Conservation (phyloP, 176 grass and related monocot genomes). For the Lolium multiflorum region DNA sequence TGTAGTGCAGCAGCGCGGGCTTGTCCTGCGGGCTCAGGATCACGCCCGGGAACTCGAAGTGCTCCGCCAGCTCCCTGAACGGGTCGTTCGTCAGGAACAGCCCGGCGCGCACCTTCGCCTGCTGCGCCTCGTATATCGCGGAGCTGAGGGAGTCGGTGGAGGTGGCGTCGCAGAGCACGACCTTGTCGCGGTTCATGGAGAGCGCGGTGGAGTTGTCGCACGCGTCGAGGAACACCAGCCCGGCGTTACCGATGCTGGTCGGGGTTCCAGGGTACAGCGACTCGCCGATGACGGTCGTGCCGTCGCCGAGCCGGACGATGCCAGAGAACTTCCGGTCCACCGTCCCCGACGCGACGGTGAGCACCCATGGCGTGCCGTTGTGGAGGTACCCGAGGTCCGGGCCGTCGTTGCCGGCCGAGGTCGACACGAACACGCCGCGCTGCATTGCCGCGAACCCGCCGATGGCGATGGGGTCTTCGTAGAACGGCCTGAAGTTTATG, state of each 20-base stretch:
- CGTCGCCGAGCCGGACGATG: conserved; percentile 55
- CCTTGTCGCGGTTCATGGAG: conserved; percentile 41
- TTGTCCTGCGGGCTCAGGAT: conserved; percentile 57
- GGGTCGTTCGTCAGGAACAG: conserved; percentile 63
- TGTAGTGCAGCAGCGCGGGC: conserved; percentile 50
- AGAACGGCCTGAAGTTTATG: conserved; percentile 1
- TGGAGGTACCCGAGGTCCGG: conserved; percentile 59
- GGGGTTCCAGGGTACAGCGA: conserved; percentile 60
- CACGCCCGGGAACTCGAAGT: conserved; percentile 66
- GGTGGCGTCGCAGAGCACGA: conserved; percentile 59
- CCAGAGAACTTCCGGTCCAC: conserved; percentile 55
- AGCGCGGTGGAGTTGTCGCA: conserved; percentile 58
- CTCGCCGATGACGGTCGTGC: conserved; percentile 47
- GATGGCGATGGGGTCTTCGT: conserved; percentile 67
- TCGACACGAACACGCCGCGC: conserved; percentile 70
- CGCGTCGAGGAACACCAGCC: conserved; percentile 54
- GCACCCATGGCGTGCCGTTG: conserved; percentile 77
- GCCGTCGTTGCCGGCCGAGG: conserved; percentile 76
- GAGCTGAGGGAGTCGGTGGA: conserved; percentile 29
- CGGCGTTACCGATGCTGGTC: background rate
- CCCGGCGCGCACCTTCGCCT: conserved; percentile 46
- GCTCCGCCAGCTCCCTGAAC: conserved; percentile 15
- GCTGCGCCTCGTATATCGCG: background rate
- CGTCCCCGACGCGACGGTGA: conserved; percentile 64
- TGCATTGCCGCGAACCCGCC: conserved; percentile 74